Conservation (phyloP, 2,329 filamentous ascomycete genomes). For the Alternaria brassicicola region DNA sequence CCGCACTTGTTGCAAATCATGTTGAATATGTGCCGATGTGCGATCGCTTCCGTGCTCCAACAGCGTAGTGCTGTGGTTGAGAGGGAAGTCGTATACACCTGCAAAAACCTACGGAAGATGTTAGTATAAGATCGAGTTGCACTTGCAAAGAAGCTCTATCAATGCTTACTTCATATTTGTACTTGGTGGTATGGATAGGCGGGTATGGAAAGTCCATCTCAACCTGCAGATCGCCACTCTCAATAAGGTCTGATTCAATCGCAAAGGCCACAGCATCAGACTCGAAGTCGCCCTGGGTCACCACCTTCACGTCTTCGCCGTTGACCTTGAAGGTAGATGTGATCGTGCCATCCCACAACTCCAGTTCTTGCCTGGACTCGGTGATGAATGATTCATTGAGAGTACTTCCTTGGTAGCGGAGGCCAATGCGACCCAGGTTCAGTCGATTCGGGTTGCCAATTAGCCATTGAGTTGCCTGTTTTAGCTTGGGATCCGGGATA, state of each 20-base stretch:
- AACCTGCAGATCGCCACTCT: constrained; percentile 48
- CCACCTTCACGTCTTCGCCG: constrained; percentile 49
- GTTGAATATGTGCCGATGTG: constrained; percentile 51
- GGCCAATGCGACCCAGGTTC: constrained; percentile 57
- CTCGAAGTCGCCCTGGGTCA: constrained; percentile 54
- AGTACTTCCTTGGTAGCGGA: constrained; percentile 49
- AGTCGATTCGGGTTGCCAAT: constrained; percentile 60
- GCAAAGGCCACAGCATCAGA: constrained; percentile 55
- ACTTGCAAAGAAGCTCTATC: neutral
- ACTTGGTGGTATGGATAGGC: constrained; percentile 38
- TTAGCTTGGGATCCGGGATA: constrained; percentile 49
- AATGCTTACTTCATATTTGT: constrained; percentile 32
- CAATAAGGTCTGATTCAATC: constrained; percentile 53
- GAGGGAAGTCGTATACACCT: constrained; percentile 56
- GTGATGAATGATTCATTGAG: constrained; percentile 19
- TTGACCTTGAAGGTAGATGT: constrained; percentile 54
- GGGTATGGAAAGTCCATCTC: constrained; percentile 61
- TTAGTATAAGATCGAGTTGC: neutral
- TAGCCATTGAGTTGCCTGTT: constrained; percentile 57
- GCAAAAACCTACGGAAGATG: constrained; percentile 57
- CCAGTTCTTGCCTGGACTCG: constrained; percentile 49
- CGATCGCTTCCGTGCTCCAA: constrained; percentile 25
- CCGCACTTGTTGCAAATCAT: constrained; percentile 51
- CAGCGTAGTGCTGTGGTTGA: constrained; percentile 52
- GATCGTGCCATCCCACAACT: constrained; percentile 58